Percentiles rank a stretch among this genome's conserved stretches.
These are phyloP conservation scores for Ceratocystis destructans DNA, from an alignment of 2,329 filamentous ascomycete species.

Conservation along the genomic window DNA sequence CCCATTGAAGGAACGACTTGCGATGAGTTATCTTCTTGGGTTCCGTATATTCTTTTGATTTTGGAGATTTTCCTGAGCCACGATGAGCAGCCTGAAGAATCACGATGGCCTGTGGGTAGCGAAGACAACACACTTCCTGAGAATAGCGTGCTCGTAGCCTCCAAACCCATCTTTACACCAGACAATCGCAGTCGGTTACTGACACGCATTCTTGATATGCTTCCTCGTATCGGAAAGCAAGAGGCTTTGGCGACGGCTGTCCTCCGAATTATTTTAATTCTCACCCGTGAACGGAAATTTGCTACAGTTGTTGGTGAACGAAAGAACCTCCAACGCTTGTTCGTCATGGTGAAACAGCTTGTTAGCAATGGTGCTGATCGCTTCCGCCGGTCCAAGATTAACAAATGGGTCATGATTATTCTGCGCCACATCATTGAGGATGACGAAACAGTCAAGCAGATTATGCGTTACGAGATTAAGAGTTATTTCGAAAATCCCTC, in stretches of 20 bases:
- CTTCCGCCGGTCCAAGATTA: conserved; percentile 43
- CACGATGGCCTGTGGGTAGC: conserved; percentile 49
- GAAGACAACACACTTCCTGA: conserved; percentile 32
- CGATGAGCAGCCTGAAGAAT: conserved; percentile 66
- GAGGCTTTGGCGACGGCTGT: conserved; percentile 71
- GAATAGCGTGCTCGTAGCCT: conserved; percentile 28
- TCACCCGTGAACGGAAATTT: conserved; percentile 65
- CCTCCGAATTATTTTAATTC: conserved; percentile 68
- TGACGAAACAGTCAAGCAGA: conserved; percentile 74
- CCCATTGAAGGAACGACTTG: conserved; percentile 49
- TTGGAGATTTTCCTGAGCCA: conserved; percentile 82
- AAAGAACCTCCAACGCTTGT: conserved; percentile 75
- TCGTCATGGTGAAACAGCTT: conserved; percentile 90
- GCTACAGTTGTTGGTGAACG: conserved; percentile 71
- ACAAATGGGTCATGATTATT: conserved; percentile 62
- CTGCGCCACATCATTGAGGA: conserved; percentile 91
- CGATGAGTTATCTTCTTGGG: conserved; percentile 81
- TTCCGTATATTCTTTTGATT: conserved; percentile 78
- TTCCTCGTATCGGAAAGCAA: conserved; percentile 80
- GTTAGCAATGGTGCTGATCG: conserved; percentile 63
- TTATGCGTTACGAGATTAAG: conserved; percentile 82
- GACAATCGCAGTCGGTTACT: conserved; percentile 56
- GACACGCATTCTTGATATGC: conserved; percentile 62
- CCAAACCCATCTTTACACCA: conserved; percentile 25
- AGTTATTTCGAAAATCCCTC: conserved; percentile 52